These are phyloP conservation scores for Nicotiana paniculata DNA, from an alignment of 257 asterid species.

Conservation along the genomic window DNA sequence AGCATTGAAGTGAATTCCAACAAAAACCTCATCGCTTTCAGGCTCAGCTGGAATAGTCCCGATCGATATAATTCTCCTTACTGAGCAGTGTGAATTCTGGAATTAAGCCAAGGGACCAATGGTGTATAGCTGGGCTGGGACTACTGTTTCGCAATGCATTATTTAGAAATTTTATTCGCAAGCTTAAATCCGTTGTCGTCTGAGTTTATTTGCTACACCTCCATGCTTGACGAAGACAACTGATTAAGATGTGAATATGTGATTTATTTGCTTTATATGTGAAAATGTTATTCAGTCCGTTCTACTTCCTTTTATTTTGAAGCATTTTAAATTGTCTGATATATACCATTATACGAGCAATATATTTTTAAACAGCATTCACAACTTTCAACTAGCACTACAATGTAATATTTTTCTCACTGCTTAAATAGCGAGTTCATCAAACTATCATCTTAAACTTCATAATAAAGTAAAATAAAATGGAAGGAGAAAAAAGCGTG, in stretches of 20 bases:
- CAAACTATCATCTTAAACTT: neutral
- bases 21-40: constrained; percentile 21
- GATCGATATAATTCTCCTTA: neutral
- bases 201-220: constrained; percentile 2
- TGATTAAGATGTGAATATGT: too few species aligned
- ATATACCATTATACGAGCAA: neutral
- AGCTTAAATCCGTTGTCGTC: neutral
- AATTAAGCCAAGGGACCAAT: neutral
- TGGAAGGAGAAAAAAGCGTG: neutral
- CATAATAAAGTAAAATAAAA: neutral
- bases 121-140: neutral
- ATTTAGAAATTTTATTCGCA: neutral
- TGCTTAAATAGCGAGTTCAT: neutral
- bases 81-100: neutral
- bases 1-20: constrained; percentile 11
- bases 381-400: neutral
- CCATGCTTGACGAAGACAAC: neutral
- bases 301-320: neutral
- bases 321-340: neutral
- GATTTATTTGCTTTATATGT: too few species aligned
- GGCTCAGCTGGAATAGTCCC: constrained; percentile 19
- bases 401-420: neutral
- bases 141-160: neutral
- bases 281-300: neutral
- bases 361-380: neutral